phyloP scores from a whole-genome alignment of 1,139 yeast genomes.

The Saccharomycopsis crataegensis region DNA sequence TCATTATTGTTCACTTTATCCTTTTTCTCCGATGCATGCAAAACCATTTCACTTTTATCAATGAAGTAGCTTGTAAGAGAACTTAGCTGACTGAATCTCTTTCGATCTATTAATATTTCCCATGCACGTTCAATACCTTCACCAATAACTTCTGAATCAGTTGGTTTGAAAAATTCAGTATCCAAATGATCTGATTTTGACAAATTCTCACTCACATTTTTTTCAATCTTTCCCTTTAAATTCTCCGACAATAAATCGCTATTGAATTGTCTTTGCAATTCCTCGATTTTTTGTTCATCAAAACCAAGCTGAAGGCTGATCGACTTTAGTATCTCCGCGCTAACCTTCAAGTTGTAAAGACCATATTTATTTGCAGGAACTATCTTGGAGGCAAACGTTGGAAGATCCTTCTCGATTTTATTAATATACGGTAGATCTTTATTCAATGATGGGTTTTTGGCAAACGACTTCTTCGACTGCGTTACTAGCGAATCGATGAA shows the following conservation, averaged over 20 bases:
- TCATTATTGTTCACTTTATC: background rate
- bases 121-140: conserved; percentile 37
- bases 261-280: conserved; percentile 29
- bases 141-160: background rate
- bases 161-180: background rate
- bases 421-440: conserved; percentile 39
- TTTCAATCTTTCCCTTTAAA: background rate
- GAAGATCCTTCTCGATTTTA: conserved; percentile 35
- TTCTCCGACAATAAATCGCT: conserved; percentile 10
- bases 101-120: conserved; percentile 41
- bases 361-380: conserved; percentile 40
- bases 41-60: no score
- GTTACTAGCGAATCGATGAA: conserved; percentile 54
- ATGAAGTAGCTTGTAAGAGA: no score
- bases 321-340: background rate
- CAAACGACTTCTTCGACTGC: conserved; percentile 24
- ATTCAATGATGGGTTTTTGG: conserved; percentile 24
- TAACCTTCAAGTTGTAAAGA: conserved; percentile 40
- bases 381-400: conserved; percentile 42
- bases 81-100: conserved; percentile 41
- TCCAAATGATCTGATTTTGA: background rate
- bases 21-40: background rate
- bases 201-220: background rate
- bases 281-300: conserved; percentile 22
- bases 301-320: conserved; percentile 6